Base-by-base conservation (phyloP, 371 early-diverging fungal genomes). In the Neoconidiobolus thromboides region DNA sequence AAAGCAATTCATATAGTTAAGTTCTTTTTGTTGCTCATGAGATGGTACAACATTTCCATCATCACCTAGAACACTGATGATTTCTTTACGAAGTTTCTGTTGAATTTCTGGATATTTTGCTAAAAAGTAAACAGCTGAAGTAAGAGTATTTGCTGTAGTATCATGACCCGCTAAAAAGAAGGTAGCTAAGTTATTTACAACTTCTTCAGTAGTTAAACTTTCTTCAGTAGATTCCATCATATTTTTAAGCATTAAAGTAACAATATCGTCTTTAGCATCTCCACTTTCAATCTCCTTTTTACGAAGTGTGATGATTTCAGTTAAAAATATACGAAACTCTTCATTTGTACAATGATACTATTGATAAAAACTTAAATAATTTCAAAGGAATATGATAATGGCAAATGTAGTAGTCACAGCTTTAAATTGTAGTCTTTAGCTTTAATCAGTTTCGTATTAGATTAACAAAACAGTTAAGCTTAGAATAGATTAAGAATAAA, bases 241-340 rank as follows among this genome's bases (percentile, higher is more conserved):
- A 37, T 64, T 9, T 57, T 42, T 64, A 12, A 66, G 59, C 58
- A 69, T 60, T 50, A 65, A 38, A 5, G 65, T 64, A 12, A 66
- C 49, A 12, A 69, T 48, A 14, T 43, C 41, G 57, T 57, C 57
- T 2, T 57, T 26, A 7, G 9, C 26, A 26, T 26, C 26, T 26
- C 26, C 26, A 15, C 9, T 1, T 39, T 46, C 9, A 42, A 47
- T 4, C 38, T 60, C 61, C 26, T 55, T 48, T 43, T 42, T 26
- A 1, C 61, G 49, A 4, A 41, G 40, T 0, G 4, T 26, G 2
- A 64, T 44, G 3, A 64, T 48, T 2, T 56, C 60, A 5, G 2
- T 26, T 36, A 60, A n/a, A 37, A 51, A 42, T 1, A 42, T 39
- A 12, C 43, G 41, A n/a, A 57, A 57, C 42, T 57, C 44, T 14